phyloP scores from a whole-genome alignment of 257 asterid species.

The Cinchona pubescens region DNA sequence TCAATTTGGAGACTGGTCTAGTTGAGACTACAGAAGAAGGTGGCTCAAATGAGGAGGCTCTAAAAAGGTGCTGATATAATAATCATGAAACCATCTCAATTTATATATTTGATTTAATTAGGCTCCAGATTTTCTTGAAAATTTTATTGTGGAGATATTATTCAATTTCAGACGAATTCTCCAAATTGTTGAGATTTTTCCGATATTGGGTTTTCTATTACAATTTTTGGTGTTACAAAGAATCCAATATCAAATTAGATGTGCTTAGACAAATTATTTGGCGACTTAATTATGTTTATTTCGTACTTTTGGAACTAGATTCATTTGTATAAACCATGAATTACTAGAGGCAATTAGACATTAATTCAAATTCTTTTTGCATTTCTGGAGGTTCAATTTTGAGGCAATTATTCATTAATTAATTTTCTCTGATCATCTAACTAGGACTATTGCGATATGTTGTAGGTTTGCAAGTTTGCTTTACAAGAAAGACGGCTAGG shows the following conservation, averaged over 20 bases:
- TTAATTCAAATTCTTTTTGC: background rate
- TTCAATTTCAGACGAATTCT: too few species aligned
- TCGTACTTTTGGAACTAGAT: background rate
- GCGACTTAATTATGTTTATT: background rate
- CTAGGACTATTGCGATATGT: background rate
- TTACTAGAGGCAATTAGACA: too few species aligned
- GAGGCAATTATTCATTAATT: too few species aligned
- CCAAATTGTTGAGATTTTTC: background rate
- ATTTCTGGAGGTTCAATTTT: background rate
- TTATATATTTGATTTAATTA: too few species aligned
- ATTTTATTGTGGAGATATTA: too few species aligned
- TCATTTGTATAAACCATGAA: too few species aligned
- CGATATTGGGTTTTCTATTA: too few species aligned
- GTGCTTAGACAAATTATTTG: background rate
- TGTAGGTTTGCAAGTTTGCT: slow-evolving; percentile 30
- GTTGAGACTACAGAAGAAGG: slow-evolving; percentile 24
- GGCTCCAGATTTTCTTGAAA: too few species aligned
- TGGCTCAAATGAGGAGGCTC: slow-evolving; percentile 37
- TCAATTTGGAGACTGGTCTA: slow-evolving; percentile 36
- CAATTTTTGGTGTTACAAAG: too few species aligned
- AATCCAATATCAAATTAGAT: too few species aligned
- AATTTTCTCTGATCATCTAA: background rate
- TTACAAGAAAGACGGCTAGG: slow-evolving; percentile 21
- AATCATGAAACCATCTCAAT: background rate
- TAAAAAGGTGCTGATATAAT: slow-evolving; percentile 17